phyloP scores from a whole-genome alignment of 805 yeast genomes.

The Sugiyamaella chiloensis region DNA sequence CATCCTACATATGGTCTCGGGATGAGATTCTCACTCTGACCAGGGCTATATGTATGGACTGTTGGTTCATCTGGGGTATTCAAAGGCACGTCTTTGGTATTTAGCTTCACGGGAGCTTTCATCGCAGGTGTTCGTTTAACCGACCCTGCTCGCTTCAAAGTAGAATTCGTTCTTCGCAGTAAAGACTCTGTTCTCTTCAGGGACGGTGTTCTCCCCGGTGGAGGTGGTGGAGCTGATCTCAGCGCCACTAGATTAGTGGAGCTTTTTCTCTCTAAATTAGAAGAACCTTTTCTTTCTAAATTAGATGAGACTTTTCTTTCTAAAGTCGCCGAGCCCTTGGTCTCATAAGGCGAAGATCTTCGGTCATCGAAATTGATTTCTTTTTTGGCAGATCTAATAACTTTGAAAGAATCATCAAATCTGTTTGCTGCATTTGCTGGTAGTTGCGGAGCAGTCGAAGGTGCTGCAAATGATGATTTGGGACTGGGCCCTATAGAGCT shows the following conservation, averaged over 20 bases:
- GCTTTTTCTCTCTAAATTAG: slow-evolving; percentile 52
- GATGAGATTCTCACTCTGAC: slow-evolving; percentile 27
- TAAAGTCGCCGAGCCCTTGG: too few species aligned
- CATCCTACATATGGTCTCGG: slow-evolving; percentile 29
- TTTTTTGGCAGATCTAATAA: slow-evolving; percentile 53
- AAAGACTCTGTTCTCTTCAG: slow-evolving; percentile 9
- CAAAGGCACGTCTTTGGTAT: slow-evolving; percentile 10
- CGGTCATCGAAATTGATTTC: slow-evolving; percentile 83
- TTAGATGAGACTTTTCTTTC: too few species aligned
- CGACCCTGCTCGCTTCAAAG: background rate
- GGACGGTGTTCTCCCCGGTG: slow-evolving; percentile 25
- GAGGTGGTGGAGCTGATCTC: slow-evolving; percentile 49
- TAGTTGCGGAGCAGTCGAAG: background rate
- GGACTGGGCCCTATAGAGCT: slow-evolving; percentile 1
- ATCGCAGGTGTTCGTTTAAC: background rate
- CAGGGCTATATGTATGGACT: slow-evolving; percentile 25
- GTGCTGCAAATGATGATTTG: background rate
- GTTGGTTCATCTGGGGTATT: slow-evolving; percentile 6
- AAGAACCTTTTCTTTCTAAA: slow-evolving; percentile 71
- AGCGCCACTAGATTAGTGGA: slow-evolving; percentile 60
- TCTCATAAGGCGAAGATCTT: slow-evolving; percentile 66
- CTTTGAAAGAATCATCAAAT: slow-evolving; percentile 53
- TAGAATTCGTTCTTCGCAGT: background rate
- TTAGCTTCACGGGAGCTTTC: slow-evolving; percentile 7
- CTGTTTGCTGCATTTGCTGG: background rate